Base-by-base conservation (phyloP, 1,139 yeast species). In the Pichia terricola region DNA sequence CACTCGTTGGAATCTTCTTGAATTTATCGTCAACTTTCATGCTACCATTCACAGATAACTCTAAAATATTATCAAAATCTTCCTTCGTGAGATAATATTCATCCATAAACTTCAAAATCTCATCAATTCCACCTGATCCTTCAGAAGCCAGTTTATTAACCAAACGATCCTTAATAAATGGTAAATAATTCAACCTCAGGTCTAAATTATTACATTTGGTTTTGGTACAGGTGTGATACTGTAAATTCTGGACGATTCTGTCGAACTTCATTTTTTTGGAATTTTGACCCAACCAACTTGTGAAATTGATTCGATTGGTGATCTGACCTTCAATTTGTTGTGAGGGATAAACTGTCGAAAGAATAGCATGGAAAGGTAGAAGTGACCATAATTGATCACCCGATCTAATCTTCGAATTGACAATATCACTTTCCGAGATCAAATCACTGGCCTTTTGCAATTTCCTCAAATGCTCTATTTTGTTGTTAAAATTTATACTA, bases 331-430 rank as follows among this genome's bases (percentile, higher is more conserved):
- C 82, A 22, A 87, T 79, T 50, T 72, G 75, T 40, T 79, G 79
- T 1, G 88, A 72, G 0, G 99, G 98, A 38, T 78, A 69, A 11
- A 94, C 87, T 1, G 95, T 77, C 1, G 97, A 89, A 72, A 85
- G 70, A 3, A 88, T 73, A 0, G 91, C 97, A 64, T 89, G 96
- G 55, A 88, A 73, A 3, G 99, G 99, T 69, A 94, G 74, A 51
- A 94, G 70, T 51, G 94, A 79, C 99, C 99, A 94, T 56, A 86
- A 89, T 63, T 91, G 98, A 56, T 89, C 96, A 40, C 94, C 77
- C 37, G 95, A 84, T 56, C 95, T 83, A 48, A 94, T 89, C 60
- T 78, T 70, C 30, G 78, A 69, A 59, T 88, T 95, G 26, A 89
- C 81, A 31, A 81, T 62, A 60, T 94, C 98, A 16, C 91, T 83